A percentile compares a stretch with the other conserved stretches of the same genome.
Conservation (phyloP, 2,329 filamentous ascomycete species). For the Alternaria panax region DNA sequence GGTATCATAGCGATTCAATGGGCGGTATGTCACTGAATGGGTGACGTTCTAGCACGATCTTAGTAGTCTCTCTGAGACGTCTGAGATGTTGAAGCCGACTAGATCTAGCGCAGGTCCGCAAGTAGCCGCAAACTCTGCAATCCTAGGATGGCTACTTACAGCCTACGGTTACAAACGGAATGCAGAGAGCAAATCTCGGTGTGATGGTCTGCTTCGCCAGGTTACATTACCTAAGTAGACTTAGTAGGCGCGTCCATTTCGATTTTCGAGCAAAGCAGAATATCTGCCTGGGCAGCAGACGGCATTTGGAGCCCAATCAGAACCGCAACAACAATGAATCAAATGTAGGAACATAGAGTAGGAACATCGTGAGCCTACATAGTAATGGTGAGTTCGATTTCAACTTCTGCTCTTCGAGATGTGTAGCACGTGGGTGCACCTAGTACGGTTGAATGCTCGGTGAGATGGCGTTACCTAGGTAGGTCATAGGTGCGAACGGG, state of each 20-base stretch:
- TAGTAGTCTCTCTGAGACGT: not conserved
- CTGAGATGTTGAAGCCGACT: not conserved
- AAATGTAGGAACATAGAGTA: not conserved
- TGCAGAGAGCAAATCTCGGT: not conserved
- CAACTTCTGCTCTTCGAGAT: not conserved
- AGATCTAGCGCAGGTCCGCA: constrained; percentile 4
- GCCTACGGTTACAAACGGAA: not conserved
- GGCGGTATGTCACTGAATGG: not conserved
- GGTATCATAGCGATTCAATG: not conserved
- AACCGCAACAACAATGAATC: not conserved
- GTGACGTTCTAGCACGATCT: not conserved
- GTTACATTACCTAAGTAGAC: not conserved
- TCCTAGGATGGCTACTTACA: not conserved
- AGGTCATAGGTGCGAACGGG: constrained; percentile 2
- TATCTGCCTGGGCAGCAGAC: constrained; percentile 7
- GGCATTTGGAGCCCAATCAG: not conserved
- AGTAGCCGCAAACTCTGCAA: constrained; percentile 6
- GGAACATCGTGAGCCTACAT: not conserved
- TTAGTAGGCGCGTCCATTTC: not conserved
- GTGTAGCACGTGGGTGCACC: not conserved
- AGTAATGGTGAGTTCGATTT: not conserved
- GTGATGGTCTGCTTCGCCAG: not conserved
- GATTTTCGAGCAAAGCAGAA: not conserved
- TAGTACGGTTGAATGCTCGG: constrained; percentile 11
- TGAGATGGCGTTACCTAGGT: constrained; percentile 5